A percentile compares a stretch with the other conserved stretches of the same genome.
Conservation (phyloP, 352 stramenopile species). For the Pythium coloratum region DNA sequence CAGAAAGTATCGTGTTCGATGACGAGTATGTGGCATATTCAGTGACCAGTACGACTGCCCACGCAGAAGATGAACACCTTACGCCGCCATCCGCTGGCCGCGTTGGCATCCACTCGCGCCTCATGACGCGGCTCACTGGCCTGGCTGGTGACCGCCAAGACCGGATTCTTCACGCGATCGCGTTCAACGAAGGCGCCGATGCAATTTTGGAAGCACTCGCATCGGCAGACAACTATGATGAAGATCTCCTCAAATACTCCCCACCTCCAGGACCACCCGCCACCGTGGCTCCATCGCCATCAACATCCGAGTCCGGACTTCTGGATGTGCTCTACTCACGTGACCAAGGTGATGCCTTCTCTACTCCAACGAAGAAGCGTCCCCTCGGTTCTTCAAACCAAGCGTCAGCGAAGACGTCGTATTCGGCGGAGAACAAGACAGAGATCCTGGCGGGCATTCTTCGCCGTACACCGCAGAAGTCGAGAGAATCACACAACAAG, state of each 20-base stretch:
- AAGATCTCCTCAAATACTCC: conserved; percentile 10
- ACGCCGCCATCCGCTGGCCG: background rate
- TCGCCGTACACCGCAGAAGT: conserved; percentile 14
- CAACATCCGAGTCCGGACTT: conserved; percentile 5
- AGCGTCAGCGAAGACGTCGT: background rate
- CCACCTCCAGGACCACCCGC: background rate
- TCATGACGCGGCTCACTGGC: background rate
- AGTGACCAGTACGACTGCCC: background rate
- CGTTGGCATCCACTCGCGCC: background rate
- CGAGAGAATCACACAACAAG: conserved; percentile 22
- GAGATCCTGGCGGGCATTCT: conserved; percentile 10
- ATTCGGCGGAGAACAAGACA: conserved; percentile 3
- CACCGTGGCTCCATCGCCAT: conserved; percentile 7
- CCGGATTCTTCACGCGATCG: conserved; percentile 19
- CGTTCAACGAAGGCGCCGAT: conserved; percentile 17
- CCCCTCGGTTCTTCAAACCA: background rate
- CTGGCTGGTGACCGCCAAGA: background rate
- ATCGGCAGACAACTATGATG: conserved; percentile 11
- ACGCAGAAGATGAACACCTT: background rate
- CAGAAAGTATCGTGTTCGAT: background rate
- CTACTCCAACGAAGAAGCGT: conserved; percentile 18
- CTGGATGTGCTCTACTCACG: conserved; percentile 27
- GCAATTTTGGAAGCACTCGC: conserved; percentile 22
- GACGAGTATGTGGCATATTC: background rate
- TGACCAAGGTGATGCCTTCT: conserved; percentile 8